Conservation (phyloP, 192 early-diverging fungal species). For the Entrophospora sp. region DNA sequence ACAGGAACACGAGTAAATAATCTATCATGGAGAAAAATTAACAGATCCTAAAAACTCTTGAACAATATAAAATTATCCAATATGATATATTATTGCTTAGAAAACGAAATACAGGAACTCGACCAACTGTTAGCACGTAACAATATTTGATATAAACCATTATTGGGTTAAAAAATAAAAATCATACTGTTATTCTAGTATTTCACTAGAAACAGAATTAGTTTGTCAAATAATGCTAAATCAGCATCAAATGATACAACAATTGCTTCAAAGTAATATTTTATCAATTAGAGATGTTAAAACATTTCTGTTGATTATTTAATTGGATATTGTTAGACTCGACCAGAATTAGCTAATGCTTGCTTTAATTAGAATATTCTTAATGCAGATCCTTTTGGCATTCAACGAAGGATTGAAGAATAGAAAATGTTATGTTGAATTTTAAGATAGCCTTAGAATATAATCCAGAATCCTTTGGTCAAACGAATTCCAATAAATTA, state of each 20-base stretch:
- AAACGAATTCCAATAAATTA: no score
- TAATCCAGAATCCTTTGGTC: slow-evolving; percentile 90
- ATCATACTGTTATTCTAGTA: background rate
- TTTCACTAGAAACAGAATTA: slow-evolving; percentile 30
- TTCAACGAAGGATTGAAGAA: slow-evolving; percentile 84
- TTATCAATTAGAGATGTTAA: no score
- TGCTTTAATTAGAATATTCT: slow-evolving; percentile 39
- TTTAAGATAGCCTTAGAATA: slow-evolving; percentile 83
- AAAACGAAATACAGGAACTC: slow-evolving; percentile 11
- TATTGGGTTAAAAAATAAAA: slow-evolving; percentile 17
- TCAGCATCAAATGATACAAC: slow-evolving; percentile 46
- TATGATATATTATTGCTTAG: slow-evolving; percentile 70
- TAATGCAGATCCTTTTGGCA: slow-evolving; percentile 79
- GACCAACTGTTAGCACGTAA: slow-evolving; percentile 3
- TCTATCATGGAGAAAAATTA: slow-evolving; percentile 59
- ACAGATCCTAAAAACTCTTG: slow-evolving; percentile 54
- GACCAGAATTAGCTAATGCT: slow-evolving; percentile 41
- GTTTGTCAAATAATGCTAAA: slow-evolving; percentile 57
- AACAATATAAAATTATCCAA: slow-evolving; percentile 52
- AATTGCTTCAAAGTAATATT: slow-evolving; percentile 49
- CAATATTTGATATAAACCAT: slow-evolving; percentile 16
- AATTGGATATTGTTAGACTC: background rate
- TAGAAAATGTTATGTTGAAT: slow-evolving; percentile 77
- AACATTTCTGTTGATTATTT: background rate
- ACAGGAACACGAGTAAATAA: slow-evolving; percentile 59